These are phyloP conservation scores for Aspergillus spinulosporus DNA, from an alignment of 2,329 filamentous ascomycete genomes.

Conservation along the genomic window DNA sequence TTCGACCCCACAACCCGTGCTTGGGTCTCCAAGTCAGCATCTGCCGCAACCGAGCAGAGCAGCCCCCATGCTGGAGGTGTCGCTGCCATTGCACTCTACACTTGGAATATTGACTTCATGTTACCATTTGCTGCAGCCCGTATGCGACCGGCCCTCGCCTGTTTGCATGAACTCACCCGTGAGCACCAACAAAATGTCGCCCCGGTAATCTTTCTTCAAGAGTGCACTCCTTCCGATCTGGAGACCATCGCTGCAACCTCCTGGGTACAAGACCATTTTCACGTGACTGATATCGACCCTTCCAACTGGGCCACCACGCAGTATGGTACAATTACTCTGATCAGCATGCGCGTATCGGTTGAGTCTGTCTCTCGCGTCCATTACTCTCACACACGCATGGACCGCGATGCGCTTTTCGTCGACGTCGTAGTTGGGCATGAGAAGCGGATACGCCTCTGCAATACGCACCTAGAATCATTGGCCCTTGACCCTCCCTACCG, in stretches of 20 bases:
- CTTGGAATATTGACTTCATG: constrained; percentile 19
- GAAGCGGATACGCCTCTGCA: constrained; percentile 10
- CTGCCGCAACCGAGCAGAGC: no score
- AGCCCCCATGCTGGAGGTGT: not conserved
- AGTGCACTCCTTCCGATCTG: constrained; percentile 6
- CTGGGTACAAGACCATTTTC: constrained; percentile 9
- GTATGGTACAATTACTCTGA: constrained; percentile 10
- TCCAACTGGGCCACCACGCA: constrained; percentile 5
- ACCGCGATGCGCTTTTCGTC: constrained; percentile 15
- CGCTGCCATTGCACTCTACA: not conserved
- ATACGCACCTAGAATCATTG: constrained; percentile 14
- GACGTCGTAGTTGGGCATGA: not conserved
- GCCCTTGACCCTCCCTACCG: constrained; percentile 6
- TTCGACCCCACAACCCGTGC: no score
- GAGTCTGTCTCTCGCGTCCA: constrained; percentile 6
- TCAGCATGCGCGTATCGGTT: constrained; percentile 1
- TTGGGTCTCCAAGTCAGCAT: no score
- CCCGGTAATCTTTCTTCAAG: constrained; percentile 4
- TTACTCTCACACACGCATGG: constrained; percentile 14
- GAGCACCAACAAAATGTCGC: not conserved
- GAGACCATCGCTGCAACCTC: not conserved
- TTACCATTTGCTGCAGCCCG: constrained; percentile 9
- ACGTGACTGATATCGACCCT: constrained; percentile 10
- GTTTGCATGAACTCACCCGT: constrained; percentile 1
- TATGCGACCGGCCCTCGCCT: constrained; percentile 8